Evolutionary conservation across 495 filamentous ascomycete species (phyloP).

Genomic region (Evansstolkia leycettana): DNA sequence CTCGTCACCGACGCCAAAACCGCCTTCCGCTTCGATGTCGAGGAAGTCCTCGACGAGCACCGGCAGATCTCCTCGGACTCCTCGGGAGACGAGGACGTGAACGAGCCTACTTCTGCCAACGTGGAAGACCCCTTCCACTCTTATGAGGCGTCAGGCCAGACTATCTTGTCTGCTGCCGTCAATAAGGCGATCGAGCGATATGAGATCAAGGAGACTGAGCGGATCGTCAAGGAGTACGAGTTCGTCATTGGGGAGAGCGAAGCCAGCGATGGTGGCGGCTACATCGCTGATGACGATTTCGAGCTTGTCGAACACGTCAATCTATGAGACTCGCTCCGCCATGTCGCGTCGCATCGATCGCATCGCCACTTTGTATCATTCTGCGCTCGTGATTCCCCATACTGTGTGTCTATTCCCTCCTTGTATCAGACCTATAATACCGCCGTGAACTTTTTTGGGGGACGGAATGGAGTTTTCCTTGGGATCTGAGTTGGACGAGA

Average conservation of each 20-base stretch:
- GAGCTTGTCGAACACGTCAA: slow-evolving; percentile 22
- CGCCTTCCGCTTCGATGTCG: slow-evolving; percentile 22
- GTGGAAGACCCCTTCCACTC: slow-evolving; percentile 32
- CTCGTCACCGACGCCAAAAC: slow-evolving; percentile 20
- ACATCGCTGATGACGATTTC: slow-evolving; percentile 29
- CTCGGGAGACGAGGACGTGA: slow-evolving; percentile 26
- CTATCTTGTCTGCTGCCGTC: slow-evolving; percentile 40
- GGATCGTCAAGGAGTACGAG: slow-evolving; percentile 48
- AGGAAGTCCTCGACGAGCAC: slow-evolving; percentile 15
- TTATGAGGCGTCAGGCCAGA: slow-evolving; percentile 40
- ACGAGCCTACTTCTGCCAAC: slow-evolving; percentile 26
- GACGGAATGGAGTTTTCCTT: too few species aligned
- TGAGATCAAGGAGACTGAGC: slow-evolving; percentile 43
- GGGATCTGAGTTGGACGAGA: too few species aligned
- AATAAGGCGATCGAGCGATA: slow-evolving; percentile 43
- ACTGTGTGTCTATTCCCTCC: background rate
- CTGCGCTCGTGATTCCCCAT: background rate
- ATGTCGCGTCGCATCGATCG: background rate
- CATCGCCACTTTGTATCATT: background rate
- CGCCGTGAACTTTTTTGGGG: too few species aligned
- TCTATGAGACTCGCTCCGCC: slow-evolving; percentile 4
- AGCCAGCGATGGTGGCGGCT: slow-evolving; percentile 11
- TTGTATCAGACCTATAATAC: too few species aligned
- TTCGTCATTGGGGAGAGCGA: slow-evolving; percentile 35
- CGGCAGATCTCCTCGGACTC: slow-evolving; percentile 16